Conservation (phyloP, 257 asterid species). For the Osmanthus fragrans region DNA sequence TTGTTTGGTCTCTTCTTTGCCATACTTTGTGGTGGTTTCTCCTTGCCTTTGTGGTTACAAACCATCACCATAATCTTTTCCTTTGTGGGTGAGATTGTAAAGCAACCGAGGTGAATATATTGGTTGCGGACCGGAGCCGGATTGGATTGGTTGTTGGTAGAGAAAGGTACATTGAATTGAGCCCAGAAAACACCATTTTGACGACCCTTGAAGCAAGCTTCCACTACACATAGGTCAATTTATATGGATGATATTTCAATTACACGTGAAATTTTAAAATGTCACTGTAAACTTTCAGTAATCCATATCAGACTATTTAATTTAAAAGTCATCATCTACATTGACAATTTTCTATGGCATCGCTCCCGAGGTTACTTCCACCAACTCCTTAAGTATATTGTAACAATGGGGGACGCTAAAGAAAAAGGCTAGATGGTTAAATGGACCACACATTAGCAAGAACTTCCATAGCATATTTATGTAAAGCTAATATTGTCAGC, state of each 20-base stretch:
- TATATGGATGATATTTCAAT: not conserved
- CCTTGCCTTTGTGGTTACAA: too few relatives aligned
- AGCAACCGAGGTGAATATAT: too few relatives aligned
- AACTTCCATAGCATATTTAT: not conserved
- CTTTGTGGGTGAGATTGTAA: too few relatives aligned
- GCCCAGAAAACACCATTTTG: too few relatives aligned
- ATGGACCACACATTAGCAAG: not conserved
- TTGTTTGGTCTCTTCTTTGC: too few relatives aligned
- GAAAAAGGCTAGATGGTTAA: not conserved
- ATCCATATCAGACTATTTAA: not conserved
- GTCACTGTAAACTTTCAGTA: not conserved
- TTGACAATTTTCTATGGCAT: not conserved
- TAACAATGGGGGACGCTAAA: not conserved
- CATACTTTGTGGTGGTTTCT: too few relatives aligned
- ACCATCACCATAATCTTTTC: too few relatives aligned
- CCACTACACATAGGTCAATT: too few relatives aligned
- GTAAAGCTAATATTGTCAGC: slow-evolving; percentile 9
- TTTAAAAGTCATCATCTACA: not conserved
- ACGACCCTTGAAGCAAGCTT: too few relatives aligned
- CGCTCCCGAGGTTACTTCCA: not conserved
- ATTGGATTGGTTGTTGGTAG: too few relatives aligned
- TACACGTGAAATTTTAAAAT: not conserved
- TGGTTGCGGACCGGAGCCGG: too few relatives aligned
- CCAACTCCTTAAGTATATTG: not conserved
- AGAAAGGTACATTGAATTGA: too few relatives aligned